Percentiles rank a stretch among this genome's conserved stretches.
Conservation (phyloP, 1,284 basidiomycete genomes). For the Ustilago hordei region DNA sequence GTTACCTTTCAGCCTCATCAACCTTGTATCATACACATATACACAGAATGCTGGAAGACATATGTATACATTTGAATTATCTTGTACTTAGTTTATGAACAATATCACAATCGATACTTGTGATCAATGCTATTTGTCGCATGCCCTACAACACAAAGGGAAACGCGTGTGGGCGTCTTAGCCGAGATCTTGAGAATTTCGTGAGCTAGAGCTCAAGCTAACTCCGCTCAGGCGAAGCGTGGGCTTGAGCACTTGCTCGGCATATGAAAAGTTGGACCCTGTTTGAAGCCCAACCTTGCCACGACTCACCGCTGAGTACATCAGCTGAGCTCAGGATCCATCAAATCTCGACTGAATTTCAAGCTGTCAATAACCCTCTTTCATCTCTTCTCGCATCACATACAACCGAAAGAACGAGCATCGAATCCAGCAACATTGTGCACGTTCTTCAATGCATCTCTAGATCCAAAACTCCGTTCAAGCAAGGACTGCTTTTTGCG, state of each 20-base stretch:
- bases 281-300: neutral
- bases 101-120: too few species aligned
- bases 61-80: too few species aligned
- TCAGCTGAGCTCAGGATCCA: neutral
- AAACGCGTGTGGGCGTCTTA: neutral
- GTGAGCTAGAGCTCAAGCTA: neutral
- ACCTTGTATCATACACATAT: too few species aligned
- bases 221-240: neutral
- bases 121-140: too few species aligned
- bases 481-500: neutral
- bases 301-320: neutral
- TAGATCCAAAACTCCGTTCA: neutral
- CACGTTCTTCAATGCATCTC: neutral
- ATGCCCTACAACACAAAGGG: neutral
- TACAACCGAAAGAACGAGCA: neutral
- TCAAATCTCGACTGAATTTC: neutral
- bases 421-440: neutral
- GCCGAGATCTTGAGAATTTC: constrained; percentile 7
- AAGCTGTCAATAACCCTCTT: neutral
- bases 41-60: too few species aligned
- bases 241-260: constrained; percentile 6
- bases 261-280: constrained; percentile 8
- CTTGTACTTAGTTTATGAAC: too few species aligned
- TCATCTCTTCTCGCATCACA: neutral
- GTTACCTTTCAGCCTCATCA: too few species aligned